Evolutionary conservation across 345 rosid species (phyloP), one percentile per base, ranked within the genome.

Genomic region (Eutrema heterophyllum): DNA sequence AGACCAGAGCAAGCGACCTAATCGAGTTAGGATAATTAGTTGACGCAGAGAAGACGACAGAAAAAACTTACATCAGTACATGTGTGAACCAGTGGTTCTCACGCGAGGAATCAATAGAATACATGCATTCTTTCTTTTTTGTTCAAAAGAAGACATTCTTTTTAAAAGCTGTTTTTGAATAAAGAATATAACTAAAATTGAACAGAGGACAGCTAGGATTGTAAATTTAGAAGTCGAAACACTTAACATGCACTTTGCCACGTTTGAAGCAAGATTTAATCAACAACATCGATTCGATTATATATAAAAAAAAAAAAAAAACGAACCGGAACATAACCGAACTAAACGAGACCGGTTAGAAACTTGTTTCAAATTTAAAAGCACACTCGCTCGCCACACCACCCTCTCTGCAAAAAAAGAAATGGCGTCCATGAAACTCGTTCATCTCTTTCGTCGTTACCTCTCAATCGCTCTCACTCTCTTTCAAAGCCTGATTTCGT

Each of bases 361-460:
- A 51, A 44, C 46, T 27, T 7, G 9, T 49, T 57, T 41, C 33
- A 68, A 61, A 67, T 67, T 61, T 27, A 44, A 52, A 68, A 50
- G 51, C 70, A 33, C 24, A 6, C 46, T 54, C 65, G 32, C 29
- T 48, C 10, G 10, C 57, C 44, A 70, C 58, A 18, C 44, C 69
- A 58, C 24, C 5, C 51, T 36, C 33, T 61, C 57, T 60, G 68
- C 24, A 29, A 12, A 41, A 14, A 15, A 6, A 11, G 44, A 55
- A 73, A 73, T 77, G 76, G 76, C 71, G 76, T 69, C 81, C 11
- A 78, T 78, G 74, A 78, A 78, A 56, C 71, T 53, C 71, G 59
- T 68, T 62, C 61, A 39, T 48, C 73, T 68, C 67, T 39, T 68
- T 43, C 66, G 65, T 54, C 78, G 77, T 24, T 68, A 72, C 33